Evolutionary conservation across 73 alveolate species (phyloP).

Genomic region (Breviolum minutum): DNA sequence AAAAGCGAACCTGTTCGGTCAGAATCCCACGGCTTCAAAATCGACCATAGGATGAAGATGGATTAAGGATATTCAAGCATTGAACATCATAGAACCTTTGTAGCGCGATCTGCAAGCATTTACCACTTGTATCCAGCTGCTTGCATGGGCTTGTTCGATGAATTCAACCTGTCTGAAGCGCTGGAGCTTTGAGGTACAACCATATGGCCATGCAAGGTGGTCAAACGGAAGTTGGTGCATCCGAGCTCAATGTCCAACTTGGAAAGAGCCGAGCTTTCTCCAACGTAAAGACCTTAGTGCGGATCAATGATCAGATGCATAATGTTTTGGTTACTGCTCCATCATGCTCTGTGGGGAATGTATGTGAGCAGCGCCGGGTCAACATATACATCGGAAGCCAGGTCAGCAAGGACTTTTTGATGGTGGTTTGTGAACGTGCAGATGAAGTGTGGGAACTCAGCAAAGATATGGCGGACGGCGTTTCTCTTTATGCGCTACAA

Average conservation of each 20-base stretch:
- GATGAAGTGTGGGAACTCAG: constrained; percentile 20
- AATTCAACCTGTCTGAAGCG: neutral
- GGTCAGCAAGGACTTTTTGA: constrained; percentile 89
- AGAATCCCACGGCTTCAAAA: too few species aligned
- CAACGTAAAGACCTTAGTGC: neutral
- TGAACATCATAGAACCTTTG: too few species aligned
- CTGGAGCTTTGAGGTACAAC: constrained; percentile 10
- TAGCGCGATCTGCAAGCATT: too few species aligned
- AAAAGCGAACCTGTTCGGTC: too few species aligned
- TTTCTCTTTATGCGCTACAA: too few species aligned
- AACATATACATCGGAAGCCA: neutral
- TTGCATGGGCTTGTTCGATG: too few species aligned
- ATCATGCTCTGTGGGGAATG: neutral
- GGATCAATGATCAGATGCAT: neutral
- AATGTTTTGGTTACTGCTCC: neutral
- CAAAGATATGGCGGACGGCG: too few species aligned
- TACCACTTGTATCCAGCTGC: too few species aligned
- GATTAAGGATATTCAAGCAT: too few species aligned
- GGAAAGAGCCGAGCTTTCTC: constrained; percentile 85
- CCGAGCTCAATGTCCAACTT: constrained; percentile 39
- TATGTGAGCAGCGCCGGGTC: neutral
- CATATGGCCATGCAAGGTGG: constrained; percentile 75
- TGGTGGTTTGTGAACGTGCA: constrained; percentile 86
- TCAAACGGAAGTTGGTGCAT: constrained; percentile 19
- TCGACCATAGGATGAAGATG: too few species aligned